A percentile compares a stretch with the other conserved stretches of the same genome.
phyloP scores from a whole-genome alignment of 169 alveolate genomes.

The Babesia gibsoni region DNA sequence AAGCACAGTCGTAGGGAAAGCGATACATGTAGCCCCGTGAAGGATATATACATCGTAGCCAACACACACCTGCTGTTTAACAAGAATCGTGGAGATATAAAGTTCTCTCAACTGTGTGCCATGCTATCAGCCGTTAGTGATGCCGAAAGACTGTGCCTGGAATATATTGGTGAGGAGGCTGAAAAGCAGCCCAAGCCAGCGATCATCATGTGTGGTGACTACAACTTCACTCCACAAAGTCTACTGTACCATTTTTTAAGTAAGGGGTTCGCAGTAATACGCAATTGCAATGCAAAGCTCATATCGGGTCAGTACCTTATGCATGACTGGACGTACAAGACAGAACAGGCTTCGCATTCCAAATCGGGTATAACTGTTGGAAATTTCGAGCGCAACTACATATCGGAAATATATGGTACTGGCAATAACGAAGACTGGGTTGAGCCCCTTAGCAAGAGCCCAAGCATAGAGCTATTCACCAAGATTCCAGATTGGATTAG shows the following conservation, averaged over 20 bases:
- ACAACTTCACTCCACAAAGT: slow-evolving; percentile 76
- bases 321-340: slow-evolving; percentile 65
- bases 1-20: not conserved
- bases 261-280: slow-evolving; percentile 68
- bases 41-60: slow-evolving; percentile 45
- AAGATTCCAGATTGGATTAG: slow-evolving; percentile 18
- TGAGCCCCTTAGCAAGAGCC: slow-evolving; percentile 3
- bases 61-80: slow-evolving; percentile 75
- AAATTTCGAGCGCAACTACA: slow-evolving; percentile 37
- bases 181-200: slow-evolving; percentile 39
- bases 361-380: slow-evolving; percentile 63
- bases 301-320: slow-evolving; percentile 76
- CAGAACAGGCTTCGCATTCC: slow-evolving; percentile 40
- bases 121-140: slow-evolving; percentile 61
- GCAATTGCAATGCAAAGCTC: slow-evolving; percentile 54
- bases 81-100: slow-evolving; percentile 72
- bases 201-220: slow-evolving; percentile 73
- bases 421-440: slow-evolving; percentile 12
- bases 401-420: slow-evolving; percentile 38
- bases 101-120: slow-evolving; percentile 66
- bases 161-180: slow-evolving; percentile 10
- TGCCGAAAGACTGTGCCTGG: slow-evolving; percentile 47
- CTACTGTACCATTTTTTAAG: slow-evolving; percentile 66
- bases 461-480: not conserved
- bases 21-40: not conserved